Evolutionary conservation across 495 filamentous ascomycete species (phyloP).

Genomic region (Podospora anserina): DNA sequence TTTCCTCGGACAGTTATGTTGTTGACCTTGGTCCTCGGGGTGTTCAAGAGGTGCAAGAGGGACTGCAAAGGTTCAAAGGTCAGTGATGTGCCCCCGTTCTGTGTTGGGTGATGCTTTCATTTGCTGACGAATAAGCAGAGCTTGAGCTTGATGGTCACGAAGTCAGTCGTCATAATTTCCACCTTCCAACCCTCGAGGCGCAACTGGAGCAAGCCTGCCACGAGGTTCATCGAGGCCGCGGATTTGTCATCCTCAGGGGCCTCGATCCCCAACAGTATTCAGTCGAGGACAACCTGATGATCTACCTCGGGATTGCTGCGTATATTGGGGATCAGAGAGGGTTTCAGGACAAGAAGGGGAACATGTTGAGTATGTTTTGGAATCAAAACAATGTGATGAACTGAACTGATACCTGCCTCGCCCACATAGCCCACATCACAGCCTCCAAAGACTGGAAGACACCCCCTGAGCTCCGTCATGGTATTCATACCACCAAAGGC

Average conservation of each 20-base stretch:
- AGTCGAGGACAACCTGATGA: slow-evolving; percentile 44
- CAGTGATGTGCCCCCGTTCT: neutral
- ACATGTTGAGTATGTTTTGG: slow-evolving; percentile 43
- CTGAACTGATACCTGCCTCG: neutral
- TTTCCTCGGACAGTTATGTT: neutral
- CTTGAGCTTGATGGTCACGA: slow-evolving; percentile 37
- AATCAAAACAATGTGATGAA: neutral
- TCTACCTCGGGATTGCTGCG: slow-evolving; percentile 51
- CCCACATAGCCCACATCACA: slow-evolving; percentile 43
- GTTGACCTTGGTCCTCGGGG: neutral
- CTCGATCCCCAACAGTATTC: slow-evolving; percentile 39
- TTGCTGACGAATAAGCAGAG: slow-evolving; percentile 25
- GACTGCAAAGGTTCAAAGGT: neutral
- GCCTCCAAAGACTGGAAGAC: slow-evolving; percentile 40
- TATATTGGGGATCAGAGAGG: slow-evolving; percentile 52
- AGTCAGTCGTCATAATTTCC: slow-evolving; percentile 37
- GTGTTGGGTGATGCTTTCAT: slow-evolving; percentile 5
- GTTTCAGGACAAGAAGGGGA: slow-evolving; percentile 46
- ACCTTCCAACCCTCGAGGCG: slow-evolving; percentile 35
- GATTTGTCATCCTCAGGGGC: slow-evolving; percentile 50
- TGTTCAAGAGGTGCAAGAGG: neutral
- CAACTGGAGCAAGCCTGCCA: slow-evolving; percentile 33
- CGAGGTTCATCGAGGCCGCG: slow-evolving; percentile 43
- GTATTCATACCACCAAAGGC: slow-evolving; percentile 43
- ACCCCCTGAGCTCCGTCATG: slow-evolving; percentile 41